Percentiles rank a stretch among this genome's conserved stretches.
phyloP scores from a whole-genome alignment of 306 rosid genomes.

The apple (Malus domestica) region ASM211411v1 NC_041798.1:28300501-28301000 shows the following conservation, averaged over 20 bases:
- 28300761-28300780: neutral
- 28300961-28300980: too few relatives aligned
- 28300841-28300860: neutral
- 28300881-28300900: neutral
- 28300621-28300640: neutral
- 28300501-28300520: too few relatives aligned
- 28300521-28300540: too few relatives aligned
- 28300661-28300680: neutral
- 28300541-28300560: too few relatives aligned
- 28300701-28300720: neutral
- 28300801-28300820: neutral
- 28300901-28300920: neutral
- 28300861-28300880: neutral
- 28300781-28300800: neutral
- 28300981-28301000: too few relatives aligned
- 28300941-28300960: too few relatives aligned
- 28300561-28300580: too few relatives aligned
- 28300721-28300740: neutral
- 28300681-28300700: neutral
- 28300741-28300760: neutral
- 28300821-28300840: neutral
- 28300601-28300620: neutral
- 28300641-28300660: conserved; percentile 5
- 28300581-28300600: neutral
- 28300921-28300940: neutral